phyloP scores from a whole-genome alignment of 75 land plant species.

The Selaginella moellendorffii region DNA sequence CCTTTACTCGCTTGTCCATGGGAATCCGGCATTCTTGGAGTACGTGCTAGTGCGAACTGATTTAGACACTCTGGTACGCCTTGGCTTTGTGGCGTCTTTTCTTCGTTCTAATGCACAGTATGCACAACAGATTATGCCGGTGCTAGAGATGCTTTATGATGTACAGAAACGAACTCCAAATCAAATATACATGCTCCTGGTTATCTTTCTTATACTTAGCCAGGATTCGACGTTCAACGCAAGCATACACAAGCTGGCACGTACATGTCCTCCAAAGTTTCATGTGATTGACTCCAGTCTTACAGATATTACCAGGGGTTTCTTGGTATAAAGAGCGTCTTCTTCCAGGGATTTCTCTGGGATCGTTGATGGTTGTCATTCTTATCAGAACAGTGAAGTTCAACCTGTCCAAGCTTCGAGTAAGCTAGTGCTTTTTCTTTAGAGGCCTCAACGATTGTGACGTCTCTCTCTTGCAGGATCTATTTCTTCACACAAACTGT shows the following conservation, averaged over 20 bases:
- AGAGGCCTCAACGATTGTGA: neutral
- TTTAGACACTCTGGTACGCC: constrained; percentile 72
- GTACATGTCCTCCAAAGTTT: neutral
- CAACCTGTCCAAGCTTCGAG: constrained; percentile 71
- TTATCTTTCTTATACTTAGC: constrained; percentile 73
- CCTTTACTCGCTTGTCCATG: constrained; percentile 75
- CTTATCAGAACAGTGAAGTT: constrained; percentile 71
- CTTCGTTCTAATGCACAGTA: neutral
- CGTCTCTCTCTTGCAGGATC: constrained; percentile 36
- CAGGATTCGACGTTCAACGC: constrained; percentile 90
- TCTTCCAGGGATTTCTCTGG: constrained; percentile 59
- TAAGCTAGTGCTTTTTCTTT: constrained; percentile 12
- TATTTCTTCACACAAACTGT: constrained; percentile 85
- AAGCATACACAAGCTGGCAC: constrained; percentile 63
- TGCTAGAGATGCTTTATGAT: constrained; percentile 65
- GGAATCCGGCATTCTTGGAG: constrained; percentile 68
- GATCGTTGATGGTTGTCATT: constrained; percentile 76
- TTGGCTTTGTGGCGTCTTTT: constrained; percentile 3
- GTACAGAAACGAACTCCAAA: constrained; percentile 56
- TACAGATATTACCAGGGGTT: constrained; percentile 60
- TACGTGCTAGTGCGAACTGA: constrained; percentile 85
- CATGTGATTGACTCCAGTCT: neutral
- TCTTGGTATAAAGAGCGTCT: constrained; percentile 83
- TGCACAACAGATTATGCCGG: constrained; percentile 55
- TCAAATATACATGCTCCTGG: constrained; percentile 79